These are phyloP conservation scores for Thraustochytrium sp. DNA, from an alignment of 352 stramenopile species.

Conservation along the genomic window DNA sequence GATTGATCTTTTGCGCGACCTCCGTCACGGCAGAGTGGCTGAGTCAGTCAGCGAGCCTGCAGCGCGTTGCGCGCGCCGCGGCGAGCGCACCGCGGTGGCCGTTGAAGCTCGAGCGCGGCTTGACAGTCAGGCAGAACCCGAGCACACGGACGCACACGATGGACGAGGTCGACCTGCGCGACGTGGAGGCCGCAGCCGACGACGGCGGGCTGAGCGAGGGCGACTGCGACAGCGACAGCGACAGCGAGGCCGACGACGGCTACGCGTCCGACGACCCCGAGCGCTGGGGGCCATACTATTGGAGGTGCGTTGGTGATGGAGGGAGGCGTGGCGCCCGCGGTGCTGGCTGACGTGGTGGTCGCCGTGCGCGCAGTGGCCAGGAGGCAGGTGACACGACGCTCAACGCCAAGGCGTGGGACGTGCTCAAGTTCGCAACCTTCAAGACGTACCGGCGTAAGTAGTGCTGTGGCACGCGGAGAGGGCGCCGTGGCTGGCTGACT, in stretches of 20 bases:
- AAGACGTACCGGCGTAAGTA: slow-evolving; percentile 32
- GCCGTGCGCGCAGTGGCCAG: neutral
- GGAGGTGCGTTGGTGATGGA: neutral
- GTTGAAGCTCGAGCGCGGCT: too few relatives aligned
- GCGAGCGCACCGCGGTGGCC: neutral
- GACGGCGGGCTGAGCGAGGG: too few relatives aligned
- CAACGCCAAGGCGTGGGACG: neutral
- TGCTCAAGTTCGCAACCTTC: slow-evolving; percentile 13
- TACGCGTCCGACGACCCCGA: neutral
- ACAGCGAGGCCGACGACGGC: neutral
- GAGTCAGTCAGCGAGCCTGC: neutral
- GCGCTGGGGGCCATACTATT: neutral
- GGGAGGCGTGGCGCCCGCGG: neutral
- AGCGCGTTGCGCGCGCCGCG: neutral
- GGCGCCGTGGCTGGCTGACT: neutral
- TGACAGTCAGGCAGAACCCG: too few relatives aligned
- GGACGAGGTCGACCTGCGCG: too few relatives aligned
- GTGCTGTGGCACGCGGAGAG: neutral
- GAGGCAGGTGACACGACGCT: neutral
- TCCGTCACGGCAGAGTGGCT: neutral
- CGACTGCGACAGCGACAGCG: too few relatives aligned
- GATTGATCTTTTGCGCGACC: too few relatives aligned
- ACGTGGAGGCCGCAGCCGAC: too few relatives aligned
- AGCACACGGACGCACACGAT: too few relatives aligned
- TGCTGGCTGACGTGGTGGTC: too few relatives aligned